Base-by-base conservation (phyloP, 345 rosid genomes). In the Rhodamnia argentea region DNA sequence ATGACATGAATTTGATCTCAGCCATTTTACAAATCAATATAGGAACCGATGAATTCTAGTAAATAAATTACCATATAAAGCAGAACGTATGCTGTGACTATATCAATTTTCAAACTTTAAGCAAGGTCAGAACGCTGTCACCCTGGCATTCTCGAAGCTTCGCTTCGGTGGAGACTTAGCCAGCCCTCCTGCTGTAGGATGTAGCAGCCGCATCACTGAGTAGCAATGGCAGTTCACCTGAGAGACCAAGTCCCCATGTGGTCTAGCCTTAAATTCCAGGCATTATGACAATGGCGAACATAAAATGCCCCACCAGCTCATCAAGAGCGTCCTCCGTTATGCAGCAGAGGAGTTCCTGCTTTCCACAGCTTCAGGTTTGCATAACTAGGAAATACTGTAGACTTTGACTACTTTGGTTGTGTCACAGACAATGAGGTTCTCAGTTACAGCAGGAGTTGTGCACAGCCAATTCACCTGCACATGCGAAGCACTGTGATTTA, bases 381-480 rank as follows among this genome's bases (percentile, higher is more conserved):
- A 70, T 10, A 70, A 27, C 40, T 62, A 86, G 70, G 53, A 83
- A 86, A 95, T 87, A 11, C 94, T 89, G 82, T 92, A 97, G 88
- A 92, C 97, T 91, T 96, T 97, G 11, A 97, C 94, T 10, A 97
- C 94, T 90, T 93, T 96, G 13, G 97, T 92, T 62, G 99, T 97
- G 91, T 97, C 99, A 81, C 99, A 97, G 40, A 96, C 91, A 59
- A 97, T 88, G 29, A 97, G 95, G 89, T 97, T 97, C 84, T 97
- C 98, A 22, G 98, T 93, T 54, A 89, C 96, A 42, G 90, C 60
- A 20, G 96, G 95, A 81, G 94, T 90, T 24, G 98, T 96, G 89
- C 99, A 97, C n/a, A 97, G 93, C 97, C 98, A 96, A 90, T 97
- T 96, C 83, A 97, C 96, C 98, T 97, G 94, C 87, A 37, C 81